phyloP scores from a whole-genome alignment of 78 protist genomes.

The Polysphondylium violaceum region DNA sequence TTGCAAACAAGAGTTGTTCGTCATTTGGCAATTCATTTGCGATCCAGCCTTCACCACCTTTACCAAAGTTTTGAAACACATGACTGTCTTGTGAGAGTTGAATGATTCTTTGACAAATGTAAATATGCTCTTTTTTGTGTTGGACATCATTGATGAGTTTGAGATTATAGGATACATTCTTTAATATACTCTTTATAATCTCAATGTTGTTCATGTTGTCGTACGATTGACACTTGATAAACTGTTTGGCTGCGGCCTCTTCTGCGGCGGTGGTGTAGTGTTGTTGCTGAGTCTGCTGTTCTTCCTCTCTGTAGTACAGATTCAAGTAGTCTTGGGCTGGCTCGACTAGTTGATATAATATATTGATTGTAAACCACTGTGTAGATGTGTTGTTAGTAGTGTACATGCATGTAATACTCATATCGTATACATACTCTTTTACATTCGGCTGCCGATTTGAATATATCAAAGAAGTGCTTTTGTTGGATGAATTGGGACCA shows the following conservation, averaged over 20 bases:
- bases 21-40: constrained; percentile 56
- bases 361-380: constrained; percentile 36
- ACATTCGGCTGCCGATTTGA: neutral
- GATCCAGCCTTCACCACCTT: neutral
- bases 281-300: neutral
- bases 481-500: constrained; percentile 5
- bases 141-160: constrained; percentile 56
- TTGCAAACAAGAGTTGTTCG: constrained; percentile 40
- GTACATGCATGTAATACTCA: neutral
- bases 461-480: constrained; percentile 3
- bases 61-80: constrained; percentile 36
- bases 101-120: constrained; percentile 42
- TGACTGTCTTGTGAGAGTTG: constrained; percentile 36
- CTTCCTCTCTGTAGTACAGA: constrained; percentile 13
- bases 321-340: constrained; percentile 36
- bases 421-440: neutral
- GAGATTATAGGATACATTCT: constrained; percentile 22
- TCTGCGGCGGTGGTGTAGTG: neutral
- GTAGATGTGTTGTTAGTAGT: too few relatives aligned
- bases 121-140: constrained; percentile 25
- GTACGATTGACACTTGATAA: neutral
- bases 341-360: constrained; percentile 11
- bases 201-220: neutral
- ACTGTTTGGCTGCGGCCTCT: neutral
- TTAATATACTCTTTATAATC: constrained; percentile 15